These are phyloP conservation scores for Psidium friedrichsthalianum DNA, from an alignment of 345 rosid genomes.

Conservation along the genomic window DNA sequence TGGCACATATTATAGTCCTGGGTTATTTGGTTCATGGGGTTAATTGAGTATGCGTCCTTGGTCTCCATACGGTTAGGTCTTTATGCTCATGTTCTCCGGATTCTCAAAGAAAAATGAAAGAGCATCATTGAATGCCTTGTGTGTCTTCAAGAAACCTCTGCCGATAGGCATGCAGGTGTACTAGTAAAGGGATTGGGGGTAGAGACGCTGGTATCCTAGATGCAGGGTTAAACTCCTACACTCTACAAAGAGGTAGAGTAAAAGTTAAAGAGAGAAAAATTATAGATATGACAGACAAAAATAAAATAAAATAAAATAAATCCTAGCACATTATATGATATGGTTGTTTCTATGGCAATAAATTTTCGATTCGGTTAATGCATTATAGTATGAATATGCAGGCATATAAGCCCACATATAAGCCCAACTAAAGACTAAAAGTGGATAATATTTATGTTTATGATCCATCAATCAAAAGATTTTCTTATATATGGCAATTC, in stretches of 20 bases:
- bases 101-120: neutral
- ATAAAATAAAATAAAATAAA: neutral
- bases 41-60: neutral
- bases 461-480: neutral
- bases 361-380: neutral
- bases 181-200: too few relatives aligned
- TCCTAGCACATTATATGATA: neutral
- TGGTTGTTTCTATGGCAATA: neutral
- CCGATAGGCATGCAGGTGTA: too few relatives aligned
- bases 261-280: too few relatives aligned
- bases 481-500: rapidly evolving
- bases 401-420: neutral
- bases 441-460: neutral
- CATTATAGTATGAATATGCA: neutral
- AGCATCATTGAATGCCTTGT: neutral
- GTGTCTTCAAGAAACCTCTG: neutral
- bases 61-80: neutral
- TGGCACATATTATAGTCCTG: neutral
- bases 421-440: neutral
- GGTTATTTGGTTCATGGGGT: neutral
- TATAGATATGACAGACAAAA: too few relatives aligned
- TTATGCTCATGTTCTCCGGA: neutral
- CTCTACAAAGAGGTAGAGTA: too few relatives aligned
- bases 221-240: too few relatives aligned
- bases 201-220: too few relatives aligned